Percentiles rank a stretch among this genome's conserved stretches.
Evolutionary conservation across 148 eudicot genomes (phyloP).

Genomic region (Rhododendron simsii): DNA sequence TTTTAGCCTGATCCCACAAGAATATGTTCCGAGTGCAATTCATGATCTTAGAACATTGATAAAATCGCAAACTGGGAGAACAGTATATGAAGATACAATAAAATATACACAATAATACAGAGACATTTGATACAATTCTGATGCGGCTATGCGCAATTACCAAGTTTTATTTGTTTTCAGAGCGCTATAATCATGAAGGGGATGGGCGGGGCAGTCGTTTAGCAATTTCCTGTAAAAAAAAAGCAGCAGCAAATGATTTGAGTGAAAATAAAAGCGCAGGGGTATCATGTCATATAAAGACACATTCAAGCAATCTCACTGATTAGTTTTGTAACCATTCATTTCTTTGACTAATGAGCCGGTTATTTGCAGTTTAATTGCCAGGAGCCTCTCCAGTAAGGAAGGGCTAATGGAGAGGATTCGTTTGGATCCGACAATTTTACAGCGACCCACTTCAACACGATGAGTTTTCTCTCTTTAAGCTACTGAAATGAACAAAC

Average conservation of each 20-base stretch:
- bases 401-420: neutral
- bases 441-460: neutral
- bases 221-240: constrained; percentile 42
- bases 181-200: constrained; percentile 24
- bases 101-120: constrained; percentile 2
- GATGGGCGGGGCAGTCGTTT: constrained; percentile 51
- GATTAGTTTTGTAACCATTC: neutral
- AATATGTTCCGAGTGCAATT: neutral
- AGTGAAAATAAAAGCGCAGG: neutral
- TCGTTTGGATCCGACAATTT: neutral
- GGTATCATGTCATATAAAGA: neutral
- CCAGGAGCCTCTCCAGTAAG: neutral
- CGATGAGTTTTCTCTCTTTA: neutral
- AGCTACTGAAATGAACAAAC: neutral
- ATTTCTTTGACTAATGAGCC: neutral
- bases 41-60: neutral
- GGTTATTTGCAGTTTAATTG: neutral
- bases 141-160: neutral
- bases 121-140: neutral
- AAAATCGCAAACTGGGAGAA: neutral
- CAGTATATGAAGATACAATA: neutral
- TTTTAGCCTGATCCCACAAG: neutral
- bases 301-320: neutral
- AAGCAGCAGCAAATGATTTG: neutral
- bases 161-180: neutral